phyloP scores from a whole-genome alignment of 345 rosid genomes.

The Camelina sativa region DNA sequence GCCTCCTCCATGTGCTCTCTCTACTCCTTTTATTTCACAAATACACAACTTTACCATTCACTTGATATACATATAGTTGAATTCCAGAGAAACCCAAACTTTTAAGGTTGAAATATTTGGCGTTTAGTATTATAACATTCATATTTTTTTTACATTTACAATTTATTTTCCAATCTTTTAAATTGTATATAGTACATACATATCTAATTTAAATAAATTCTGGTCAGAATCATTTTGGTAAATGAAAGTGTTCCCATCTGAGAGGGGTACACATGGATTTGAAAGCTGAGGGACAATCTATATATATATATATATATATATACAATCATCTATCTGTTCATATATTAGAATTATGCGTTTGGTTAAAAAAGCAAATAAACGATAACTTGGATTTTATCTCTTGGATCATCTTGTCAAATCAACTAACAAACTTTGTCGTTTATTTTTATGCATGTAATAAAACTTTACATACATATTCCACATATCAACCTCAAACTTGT shows the following conservation, averaged over 20 bases:
- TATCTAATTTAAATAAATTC: too few relatives aligned
- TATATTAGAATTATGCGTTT: slow-evolving; percentile 13
- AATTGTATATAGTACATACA: too few relatives aligned
- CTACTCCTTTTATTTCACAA: slow-evolving; percentile 9
- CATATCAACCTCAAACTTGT: slow-evolving; percentile 23
- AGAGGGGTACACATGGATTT: slow-evolving; percentile 22
- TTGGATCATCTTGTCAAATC: slow-evolving; percentile 42
- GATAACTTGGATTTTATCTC: slow-evolving; percentile 29
- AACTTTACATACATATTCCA: background rate
- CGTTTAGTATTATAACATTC: too few relatives aligned
- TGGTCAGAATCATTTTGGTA: too few relatives aligned
- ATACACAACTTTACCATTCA: background rate
- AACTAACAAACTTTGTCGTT: slow-evolving; percentile 28
- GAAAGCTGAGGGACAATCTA: background rate
- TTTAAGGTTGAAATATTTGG: too few relatives aligned
- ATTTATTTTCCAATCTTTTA: too few relatives aligned
- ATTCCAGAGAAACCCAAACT: too few relatives aligned
- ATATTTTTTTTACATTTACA: too few relatives aligned
- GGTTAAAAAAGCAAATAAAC: background rate
- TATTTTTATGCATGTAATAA: background rate
- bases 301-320: too few relatives aligned
- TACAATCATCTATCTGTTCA: background rate
- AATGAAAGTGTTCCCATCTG: background rate
- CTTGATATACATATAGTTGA: too few relatives aligned
- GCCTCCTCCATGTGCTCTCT: slow-evolving; percentile 37